Base-by-base conservation (phyloP, 2,329 filamentous ascomycete species). In the Fusarium duplospermum region DNA sequence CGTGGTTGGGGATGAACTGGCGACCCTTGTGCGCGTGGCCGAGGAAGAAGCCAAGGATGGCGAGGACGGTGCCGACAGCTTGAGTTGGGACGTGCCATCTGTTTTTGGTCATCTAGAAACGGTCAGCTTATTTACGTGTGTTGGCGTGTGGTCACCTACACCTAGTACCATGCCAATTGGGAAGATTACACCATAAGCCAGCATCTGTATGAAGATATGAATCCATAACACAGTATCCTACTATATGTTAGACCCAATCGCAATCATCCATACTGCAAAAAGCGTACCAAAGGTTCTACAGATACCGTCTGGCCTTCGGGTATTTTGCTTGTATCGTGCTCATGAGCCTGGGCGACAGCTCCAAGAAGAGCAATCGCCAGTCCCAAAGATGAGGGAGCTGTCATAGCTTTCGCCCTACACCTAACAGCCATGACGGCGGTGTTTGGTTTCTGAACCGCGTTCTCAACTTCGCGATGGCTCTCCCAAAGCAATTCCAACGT, bases 71-170 rank as follows among this genome's bases (percentile, higher is more conserved):
- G 73, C 93, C 94, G 63, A 93, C 80, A 31, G 92, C 88, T 83
- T 99, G 96, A 4, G 94, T 86, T 8, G 96, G 96, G 61, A 98
- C 96, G 85, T 99, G 96, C 94, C 94, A 98, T 83, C 94, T 91
- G 70, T 93, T 97, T 71, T 94, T 94, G 74, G 93, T 91, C 68
- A 99, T 95, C 93, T 97, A 81, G 22, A 9, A 24, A 40, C 13
- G 14, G 31, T 71, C 56, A 76, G 64, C 42, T 20, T 11, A 31
- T 56, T 35, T 40, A n/a, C 20, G 31, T 18, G 20, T 22, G 47
- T 36, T 14, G 62, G 14, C 35, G 38, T 56, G 62, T 42, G 33
- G 29, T 31, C 57, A 85, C 92, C 78, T 90, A 96, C 94, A 68
- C 96, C 96, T 20, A 98, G 87, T 47, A 98, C 95, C 96, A 99